phyloP scores from a whole-genome alignment of 164 flowering plant genomes.

The Nelumbo lutea region DNA sequence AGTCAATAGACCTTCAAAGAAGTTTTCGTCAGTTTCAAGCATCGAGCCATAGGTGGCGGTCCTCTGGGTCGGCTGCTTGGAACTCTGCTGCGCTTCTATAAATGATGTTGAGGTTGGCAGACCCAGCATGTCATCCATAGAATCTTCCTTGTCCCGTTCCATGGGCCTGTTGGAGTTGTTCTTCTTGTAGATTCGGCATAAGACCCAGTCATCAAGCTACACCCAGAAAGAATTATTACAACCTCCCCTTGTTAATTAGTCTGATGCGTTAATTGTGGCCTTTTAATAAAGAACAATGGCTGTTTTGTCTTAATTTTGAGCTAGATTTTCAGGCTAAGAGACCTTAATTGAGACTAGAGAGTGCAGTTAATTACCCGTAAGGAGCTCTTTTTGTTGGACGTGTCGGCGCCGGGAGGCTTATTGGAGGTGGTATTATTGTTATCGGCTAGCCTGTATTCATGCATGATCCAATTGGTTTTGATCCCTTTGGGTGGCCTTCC shows the following conservation, averaged over 20 bases:
- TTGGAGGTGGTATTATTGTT: constrained; percentile 23
- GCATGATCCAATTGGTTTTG: constrained; percentile 95
- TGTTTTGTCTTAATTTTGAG: too few species aligned
- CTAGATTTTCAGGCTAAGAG: too few species aligned
- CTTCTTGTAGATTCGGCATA: constrained; percentile 96
- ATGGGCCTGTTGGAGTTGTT: constrained; percentile 44
- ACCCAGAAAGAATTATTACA: background rate
- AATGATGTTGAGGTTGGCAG: constrained; percentile 23
- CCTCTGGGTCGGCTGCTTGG: background rate
- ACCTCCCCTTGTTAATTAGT: too few species aligned
- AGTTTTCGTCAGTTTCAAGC: constrained; percentile 30
- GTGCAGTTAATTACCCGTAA: constrained; percentile 46
- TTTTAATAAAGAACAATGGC: too few species aligned
- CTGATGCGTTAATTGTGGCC: too few species aligned
- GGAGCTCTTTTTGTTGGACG: constrained; percentile 52
- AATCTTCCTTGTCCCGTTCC: constrained; percentile 55
- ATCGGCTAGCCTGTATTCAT: constrained; percentile 72
- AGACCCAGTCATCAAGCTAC: constrained; percentile 94
- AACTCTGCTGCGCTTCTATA: constrained; percentile 15
- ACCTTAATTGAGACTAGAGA: background rate
- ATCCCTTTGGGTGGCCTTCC: constrained; percentile 87
- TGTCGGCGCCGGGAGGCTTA: constrained; percentile 45
- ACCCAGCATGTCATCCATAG: constrained; percentile 48
- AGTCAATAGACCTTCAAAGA: constrained; percentile 37
- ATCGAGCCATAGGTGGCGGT: constrained; percentile 11